Evolutionary conservation across 208 protist genomes (phyloP).

Genomic region (Herpetomonas samuelpessoai): DNA sequence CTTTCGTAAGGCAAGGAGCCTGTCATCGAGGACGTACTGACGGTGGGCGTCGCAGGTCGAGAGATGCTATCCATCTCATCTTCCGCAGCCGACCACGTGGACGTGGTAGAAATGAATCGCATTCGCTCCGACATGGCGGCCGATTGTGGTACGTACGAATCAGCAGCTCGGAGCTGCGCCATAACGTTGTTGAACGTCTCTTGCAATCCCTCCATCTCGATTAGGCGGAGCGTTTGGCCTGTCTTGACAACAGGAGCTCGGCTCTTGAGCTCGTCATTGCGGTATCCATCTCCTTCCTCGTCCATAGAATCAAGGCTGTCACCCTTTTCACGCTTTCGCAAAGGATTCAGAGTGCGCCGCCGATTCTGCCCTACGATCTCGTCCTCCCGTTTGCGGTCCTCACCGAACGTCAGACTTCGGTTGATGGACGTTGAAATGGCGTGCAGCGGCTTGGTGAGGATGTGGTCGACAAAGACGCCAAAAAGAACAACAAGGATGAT

Average conservation of each 20-base stretch:
- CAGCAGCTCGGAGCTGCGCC: neutral
- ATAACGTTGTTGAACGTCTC: neutral
- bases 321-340: neutral
- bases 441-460: neutral
- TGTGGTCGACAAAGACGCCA: neutral
- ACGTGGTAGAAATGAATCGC: neutral
- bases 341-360: neutral
- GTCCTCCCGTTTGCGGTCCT: neutral
- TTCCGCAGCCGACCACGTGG: no score
- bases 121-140: neutral
- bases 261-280: neutral
- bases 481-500: neutral
- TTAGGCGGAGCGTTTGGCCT: neutral
- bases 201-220: neutral
- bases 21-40: no score
- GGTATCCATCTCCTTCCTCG: neutral
- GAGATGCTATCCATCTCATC: no score
- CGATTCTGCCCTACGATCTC: no score
- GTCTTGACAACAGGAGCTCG: neutral
- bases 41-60: no score
- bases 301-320: neutral
- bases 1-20: no score
- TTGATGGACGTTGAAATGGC: neutral
- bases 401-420: neutral
- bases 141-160: neutral